Evolutionary conservation across 805 yeast genomes (phyloP).

Genomic region (Wickerhamomyces xylosicus): DNA sequence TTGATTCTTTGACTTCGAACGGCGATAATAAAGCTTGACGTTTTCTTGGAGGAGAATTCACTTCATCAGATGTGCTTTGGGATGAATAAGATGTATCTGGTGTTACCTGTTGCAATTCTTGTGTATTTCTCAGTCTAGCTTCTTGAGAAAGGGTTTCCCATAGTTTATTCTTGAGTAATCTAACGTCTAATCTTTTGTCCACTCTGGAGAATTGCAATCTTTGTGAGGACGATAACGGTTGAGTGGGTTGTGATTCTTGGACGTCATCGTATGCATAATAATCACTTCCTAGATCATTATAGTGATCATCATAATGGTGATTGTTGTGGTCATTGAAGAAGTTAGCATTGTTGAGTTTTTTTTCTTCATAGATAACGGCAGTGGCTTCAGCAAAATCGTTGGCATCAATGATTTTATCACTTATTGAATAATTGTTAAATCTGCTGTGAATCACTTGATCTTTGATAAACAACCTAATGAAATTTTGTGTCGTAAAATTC

Average conservation of each 20-base stretch:
- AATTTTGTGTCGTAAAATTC: constrained; percentile 58
- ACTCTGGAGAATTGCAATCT: constrained; percentile 45
- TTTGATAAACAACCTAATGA: constrained; percentile 59
- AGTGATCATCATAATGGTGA: constrained; percentile 22
- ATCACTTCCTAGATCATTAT: constrained; percentile 20
- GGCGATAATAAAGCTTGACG: background rate
- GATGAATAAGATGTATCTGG: background rate
- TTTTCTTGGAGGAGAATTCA: background rate
- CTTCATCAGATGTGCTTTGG: background rate
- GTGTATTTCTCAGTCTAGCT: constrained; percentile 4
- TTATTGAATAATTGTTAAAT: constrained; percentile 15
- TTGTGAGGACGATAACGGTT: constrained; percentile 14
- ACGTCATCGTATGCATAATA: constrained; percentile 18
- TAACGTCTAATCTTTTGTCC: constrained; percentile 74
- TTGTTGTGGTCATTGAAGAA: constrained; percentile 26
- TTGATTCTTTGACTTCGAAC: constrained; percentile 1
- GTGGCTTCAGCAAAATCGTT: constrained; percentile 60
- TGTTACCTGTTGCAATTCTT: background rate
- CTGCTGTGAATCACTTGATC: constrained; percentile 38
- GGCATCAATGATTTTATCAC: constrained; percentile 41
- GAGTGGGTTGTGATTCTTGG: constrained; percentile 12
- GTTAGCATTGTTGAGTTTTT: constrained; percentile 20
- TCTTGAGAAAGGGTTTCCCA: constrained; percentile 47
- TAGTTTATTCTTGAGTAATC: constrained; percentile 61
- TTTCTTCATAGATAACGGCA: constrained; percentile 20